Evolutionary conservation across 108 stramenopile species (phyloP).

Genomic region (Discostella pseudostelligera): DNA sequence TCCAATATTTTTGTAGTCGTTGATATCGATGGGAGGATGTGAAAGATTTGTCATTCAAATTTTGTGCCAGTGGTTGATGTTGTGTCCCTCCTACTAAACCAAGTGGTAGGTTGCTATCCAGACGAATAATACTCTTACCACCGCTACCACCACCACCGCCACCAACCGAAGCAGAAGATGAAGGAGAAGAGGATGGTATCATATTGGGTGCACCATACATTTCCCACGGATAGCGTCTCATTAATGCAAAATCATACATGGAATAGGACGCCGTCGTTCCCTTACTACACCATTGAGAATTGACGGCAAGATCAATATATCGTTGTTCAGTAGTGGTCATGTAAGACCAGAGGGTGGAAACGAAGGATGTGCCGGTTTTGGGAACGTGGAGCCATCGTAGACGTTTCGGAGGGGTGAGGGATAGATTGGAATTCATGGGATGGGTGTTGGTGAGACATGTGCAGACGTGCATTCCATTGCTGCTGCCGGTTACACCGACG

Average conservation of each 20-base stretch:
- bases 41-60: slow-evolving; percentile 1
- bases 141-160: too few species aligned
- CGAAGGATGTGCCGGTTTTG: slow-evolving; percentile 51
- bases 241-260: slow-evolving; percentile 51
- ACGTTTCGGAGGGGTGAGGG: slow-evolving; percentile 23
- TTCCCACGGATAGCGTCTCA: slow-evolving; percentile 53
- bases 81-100: slow-evolving; percentile 48
- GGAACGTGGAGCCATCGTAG: slow-evolving; percentile 48
- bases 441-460: slow-evolving; percentile 23
- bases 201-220: slow-evolving; percentile 45
- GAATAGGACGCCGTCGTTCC: slow-evolving; percentile 6
- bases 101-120: slow-evolving; percentile 24
- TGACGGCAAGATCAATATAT: slow-evolving; percentile 42
- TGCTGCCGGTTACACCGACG: too few species aligned
- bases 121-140: neutral
- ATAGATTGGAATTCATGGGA: neutral
- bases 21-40: slow-evolving; percentile 9
- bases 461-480: slow-evolving; percentile 31
- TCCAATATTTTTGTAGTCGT: slow-evolving; percentile 9
- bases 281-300: slow-evolving; percentile 27
- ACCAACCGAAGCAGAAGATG: too few species aligned
- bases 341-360: slow-evolving; percentile 43
- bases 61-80: slow-evolving; percentile 29
- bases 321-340: slow-evolving; percentile 20
- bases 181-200: slow-evolving; percentile 6